Evolutionary conservation across 176 grass and related monocot species (phyloP).

Genomic region (Phragmites australis): DNA sequence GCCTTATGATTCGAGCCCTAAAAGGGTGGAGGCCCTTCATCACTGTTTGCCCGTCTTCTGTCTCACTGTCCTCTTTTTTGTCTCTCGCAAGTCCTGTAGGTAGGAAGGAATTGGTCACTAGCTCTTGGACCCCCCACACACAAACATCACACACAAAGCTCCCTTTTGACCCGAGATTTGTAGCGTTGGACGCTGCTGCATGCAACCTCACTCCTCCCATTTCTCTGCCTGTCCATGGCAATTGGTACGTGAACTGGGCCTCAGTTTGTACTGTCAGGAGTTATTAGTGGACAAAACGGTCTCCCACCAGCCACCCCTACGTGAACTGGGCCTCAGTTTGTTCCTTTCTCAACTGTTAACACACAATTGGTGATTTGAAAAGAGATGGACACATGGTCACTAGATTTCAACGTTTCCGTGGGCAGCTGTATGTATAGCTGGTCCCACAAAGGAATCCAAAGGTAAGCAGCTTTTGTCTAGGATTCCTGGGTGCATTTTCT

Average conservation of each 20-base stretch:
- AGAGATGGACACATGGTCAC: background rate
- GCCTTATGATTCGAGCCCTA: slow-evolving; percentile 33
- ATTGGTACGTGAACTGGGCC: background rate
- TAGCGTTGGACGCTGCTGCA: slow-evolving; percentile 14
- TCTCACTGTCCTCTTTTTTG: slow-evolving; percentile 23
- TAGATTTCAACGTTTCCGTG: background rate
- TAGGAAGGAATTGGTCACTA: background rate
- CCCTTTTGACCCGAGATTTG: slow-evolving; percentile 32
- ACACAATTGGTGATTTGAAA: background rate
- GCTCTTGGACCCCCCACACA: background rate
- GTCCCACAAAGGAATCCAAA: background rate
- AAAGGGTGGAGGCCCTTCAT: background rate
- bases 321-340: background rate
- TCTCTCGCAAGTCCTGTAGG: slow-evolving; percentile 14
- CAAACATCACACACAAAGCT: background rate
- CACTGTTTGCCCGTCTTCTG: slow-evolving; percentile 25
- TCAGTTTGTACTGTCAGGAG: slow-evolving; percentile 40
- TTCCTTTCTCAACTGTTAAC: background rate
- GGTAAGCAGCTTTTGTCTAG: too few relatives aligned
- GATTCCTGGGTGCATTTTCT: too few relatives aligned
- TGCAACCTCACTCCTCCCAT: background rate
- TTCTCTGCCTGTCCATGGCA: slow-evolving; percentile 24
- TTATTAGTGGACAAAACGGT: slow-evolving; percentile 44
- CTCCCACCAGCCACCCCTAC: slow-evolving; percentile 21
- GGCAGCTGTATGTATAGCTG: background rate